Percentiles rank a stretch among this genome's conserved stretches.
Conservation (phyloP, 768 basidiomycete species). For the Lactifluus hygrophoroides region DNA sequence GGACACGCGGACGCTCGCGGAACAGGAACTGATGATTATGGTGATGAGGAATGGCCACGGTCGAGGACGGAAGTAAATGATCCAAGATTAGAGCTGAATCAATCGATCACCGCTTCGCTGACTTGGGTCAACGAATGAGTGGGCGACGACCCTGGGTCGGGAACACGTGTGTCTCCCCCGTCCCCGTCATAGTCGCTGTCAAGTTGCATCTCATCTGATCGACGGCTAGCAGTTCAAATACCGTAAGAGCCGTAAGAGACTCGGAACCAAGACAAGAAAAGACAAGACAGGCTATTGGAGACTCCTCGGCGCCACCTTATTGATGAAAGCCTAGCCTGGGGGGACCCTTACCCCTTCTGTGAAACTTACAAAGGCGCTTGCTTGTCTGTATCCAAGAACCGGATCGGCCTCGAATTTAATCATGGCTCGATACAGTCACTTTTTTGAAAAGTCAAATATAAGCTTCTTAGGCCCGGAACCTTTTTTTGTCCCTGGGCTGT, state of each 20-base stretch:
- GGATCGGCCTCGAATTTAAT: conserved; percentile 21
- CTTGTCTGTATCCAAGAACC: conserved; percentile 12
- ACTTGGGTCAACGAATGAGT: too few species aligned
- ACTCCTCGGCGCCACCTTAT: conserved; percentile 17
- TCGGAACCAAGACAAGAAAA: neutral
- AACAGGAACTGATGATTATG: conserved; percentile 17
- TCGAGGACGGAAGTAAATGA: conserved; percentile 15
- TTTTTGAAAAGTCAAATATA: conserved; percentile 22
- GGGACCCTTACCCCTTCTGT: conserved; percentile 12
- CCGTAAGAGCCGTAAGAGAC: conserved; percentile 7
- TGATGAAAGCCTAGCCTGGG: neutral
- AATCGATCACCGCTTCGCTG: neutral
- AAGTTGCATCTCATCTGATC: conserved; percentile 13
- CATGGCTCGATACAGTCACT: conserved; percentile 18
- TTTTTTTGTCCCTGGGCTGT: conserved; percentile 21
- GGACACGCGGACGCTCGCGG: conserved; percentile 15
- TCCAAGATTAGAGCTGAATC: neutral
- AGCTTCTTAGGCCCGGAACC: conserved; percentile 22
- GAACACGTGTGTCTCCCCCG: neutral
- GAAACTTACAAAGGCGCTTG: neutral
- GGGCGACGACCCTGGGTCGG: too few species aligned
- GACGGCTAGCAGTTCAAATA: conserved; percentile 13
- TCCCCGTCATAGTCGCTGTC: conserved; percentile 2
- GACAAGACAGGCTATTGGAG: conserved; percentile 1
- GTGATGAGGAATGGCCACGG: too few species aligned